These are phyloP conservation scores for Podaxis sp. DNA, from an alignment of 768 basidiomycete species.

Conservation along the genomic window DNA sequence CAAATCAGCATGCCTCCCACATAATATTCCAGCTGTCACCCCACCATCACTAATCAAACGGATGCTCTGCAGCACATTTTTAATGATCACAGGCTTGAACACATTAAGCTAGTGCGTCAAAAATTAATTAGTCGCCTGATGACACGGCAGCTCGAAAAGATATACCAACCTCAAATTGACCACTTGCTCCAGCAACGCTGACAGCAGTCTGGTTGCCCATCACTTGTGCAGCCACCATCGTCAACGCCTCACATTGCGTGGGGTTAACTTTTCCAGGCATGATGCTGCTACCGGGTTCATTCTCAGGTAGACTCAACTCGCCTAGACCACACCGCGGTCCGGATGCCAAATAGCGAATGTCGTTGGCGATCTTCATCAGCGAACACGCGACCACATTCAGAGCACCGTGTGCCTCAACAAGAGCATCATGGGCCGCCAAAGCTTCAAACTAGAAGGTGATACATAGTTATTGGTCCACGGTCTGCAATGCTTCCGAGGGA, in stretches of 20 bases:
- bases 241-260: slow-evolving; percentile 97
- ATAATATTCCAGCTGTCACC: slow-evolving; percentile 20
- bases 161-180: slow-evolving; percentile 89
- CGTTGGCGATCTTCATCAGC: slow-evolving; percentile 99
- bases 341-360: slow-evolving; percentile 96
- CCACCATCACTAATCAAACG: slow-evolving; percentile 88
- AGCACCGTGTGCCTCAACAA: slow-evolving; percentile 96
- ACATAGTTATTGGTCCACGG: slow-evolving; percentile 5
- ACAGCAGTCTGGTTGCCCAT: slow-evolving; percentile 97
- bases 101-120: slow-evolving; percentile 75
- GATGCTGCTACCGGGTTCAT: slow-evolving; percentile 98
- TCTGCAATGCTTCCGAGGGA: neutral
- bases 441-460: slow-evolving; percentile 79
- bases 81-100: slow-evolving; percentile 98
- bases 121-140: slow-evolving; percentile 13
- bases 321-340: slow-evolving; percentile 98
- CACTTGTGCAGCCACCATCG: slow-evolving; percentile 98
- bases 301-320: slow-evolving; percentile 92
- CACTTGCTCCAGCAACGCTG: slow-evolving; percentile 89
- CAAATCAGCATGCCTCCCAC: slow-evolving; percentile 12
- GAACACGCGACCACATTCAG: slow-evolving; percentile 96
- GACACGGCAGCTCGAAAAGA: neutral
- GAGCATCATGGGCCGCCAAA: slow-evolving; percentile 95
- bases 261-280: slow-evolving; percentile 99
- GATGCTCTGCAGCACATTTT: slow-evolving; percentile 96